A percentile compares a stretch with the other conserved stretches of the same genome.
These are phyloP conservation scores for Anethum foeniculum DNA, from an alignment of 140 eudicot species.

Conservation along the genomic window DNA sequence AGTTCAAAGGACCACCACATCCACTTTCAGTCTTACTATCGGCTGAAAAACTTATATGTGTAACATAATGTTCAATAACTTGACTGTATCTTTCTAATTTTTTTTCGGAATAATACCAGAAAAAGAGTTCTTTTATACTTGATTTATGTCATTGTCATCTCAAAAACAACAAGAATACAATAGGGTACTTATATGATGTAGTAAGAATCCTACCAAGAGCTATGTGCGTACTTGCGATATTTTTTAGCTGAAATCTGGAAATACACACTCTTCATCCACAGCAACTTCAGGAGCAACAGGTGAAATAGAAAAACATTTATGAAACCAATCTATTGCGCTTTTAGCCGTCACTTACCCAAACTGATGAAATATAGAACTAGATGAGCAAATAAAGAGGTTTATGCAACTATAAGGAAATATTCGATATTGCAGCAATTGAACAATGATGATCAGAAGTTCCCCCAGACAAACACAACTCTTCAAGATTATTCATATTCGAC, in stretches of 20 bases:
- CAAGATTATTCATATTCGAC: neutral
- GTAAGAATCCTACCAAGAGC: neutral
- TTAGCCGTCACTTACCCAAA: neutral
- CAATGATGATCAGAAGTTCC: neutral
- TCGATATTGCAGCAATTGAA: neutral
- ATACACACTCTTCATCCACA: no score
- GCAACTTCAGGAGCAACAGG: neutral
- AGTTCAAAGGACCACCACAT: slow-evolving; percentile 1
- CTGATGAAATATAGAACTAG: neutral
- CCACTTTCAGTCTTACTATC: neutral
- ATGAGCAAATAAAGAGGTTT: neutral
- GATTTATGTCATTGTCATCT: neutral
- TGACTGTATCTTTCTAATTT: neutral
- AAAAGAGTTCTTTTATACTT: neutral
- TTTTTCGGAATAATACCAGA: no score
- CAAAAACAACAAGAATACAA: neutral
- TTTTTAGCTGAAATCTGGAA: neutral
- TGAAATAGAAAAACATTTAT: neutral
- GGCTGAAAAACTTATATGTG: slow-evolving; percentile 2
- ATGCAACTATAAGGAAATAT: neutral
- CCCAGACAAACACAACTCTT: neutral
- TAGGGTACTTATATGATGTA: neutral
- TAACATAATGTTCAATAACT: neutral
- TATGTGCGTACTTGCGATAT: neutral
- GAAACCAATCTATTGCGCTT: neutral